Evolutionary conservation across 805 yeast species (phyloP), one percentile per base, ranked within the genome.

Genomic region (Metschnikowia aberdeeniae): DNA sequence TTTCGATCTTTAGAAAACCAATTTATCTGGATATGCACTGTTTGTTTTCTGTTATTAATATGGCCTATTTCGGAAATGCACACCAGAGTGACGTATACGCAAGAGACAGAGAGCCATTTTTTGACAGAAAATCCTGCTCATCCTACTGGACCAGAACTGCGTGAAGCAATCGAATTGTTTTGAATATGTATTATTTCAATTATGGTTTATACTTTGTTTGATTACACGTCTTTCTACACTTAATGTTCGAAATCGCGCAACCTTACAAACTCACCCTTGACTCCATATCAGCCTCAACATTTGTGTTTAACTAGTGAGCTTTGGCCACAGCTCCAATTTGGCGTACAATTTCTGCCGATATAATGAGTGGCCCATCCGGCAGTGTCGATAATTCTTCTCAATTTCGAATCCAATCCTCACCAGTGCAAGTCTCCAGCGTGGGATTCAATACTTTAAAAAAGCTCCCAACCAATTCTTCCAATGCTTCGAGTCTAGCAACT

Each of bases 11-110:
- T 13, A 26, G 8, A 14, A 12, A 8, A 24, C 17, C n/a, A 24
- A 26, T 6, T 29, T 44, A 28, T 37, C 27, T 17, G 28, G 30
- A 13, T 8, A 19, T 27, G 31, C 30, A 27, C 32, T 22, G 36
- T 42, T 35, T 36, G 43, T 43, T 33, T 34, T 44, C 50, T 56
- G 53, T 60, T 60, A 50, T 45, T 47, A 34, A 50, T 36, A 27
- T 36, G 48, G 60, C 61, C 42, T 45, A 55, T 51, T 45, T 36
- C 60, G 62, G 46, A 57, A 39, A 32, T 31, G 30, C 27, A 4
- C 4, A 22, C 26, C 26, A 22, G 8, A 37, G 19, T 28, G 28
- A 37, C 24, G 17, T 37, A 20, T 12, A 37, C 28, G 34, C 40
- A 22, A 22, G 6, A 22, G 26, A 7, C 8, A 7, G 26, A 5